Evolutionary conservation across 177 flowering plant species (phyloP), one percentile per base, ranked within the genome.

Genomic region (Vitis hybrid): DNA sequence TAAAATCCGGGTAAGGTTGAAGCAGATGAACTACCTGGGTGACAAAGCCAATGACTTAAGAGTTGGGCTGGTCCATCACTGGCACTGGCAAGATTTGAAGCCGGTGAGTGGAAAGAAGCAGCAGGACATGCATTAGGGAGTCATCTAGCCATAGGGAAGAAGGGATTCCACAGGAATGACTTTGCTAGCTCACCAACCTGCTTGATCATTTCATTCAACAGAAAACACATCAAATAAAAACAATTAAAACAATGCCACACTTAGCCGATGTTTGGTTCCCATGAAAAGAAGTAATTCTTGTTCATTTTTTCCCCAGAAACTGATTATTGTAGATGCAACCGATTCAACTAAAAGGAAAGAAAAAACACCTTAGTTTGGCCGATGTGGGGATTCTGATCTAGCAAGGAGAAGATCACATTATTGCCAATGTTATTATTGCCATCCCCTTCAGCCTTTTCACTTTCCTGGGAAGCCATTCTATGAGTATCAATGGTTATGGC

Each of bases 31-130:
- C 2, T 60, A 80, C 83, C 75, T 75, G 81, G 6, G 80, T 72
- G 15, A 75, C 49, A 59, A 75, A 80, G 34, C 83, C 83, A 15
- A 51, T 70, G 54, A 65, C 66, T 39, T 65, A 11, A 58, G 68
- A 49, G 14, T 64, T 58, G 23, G 75, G 23, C 56, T 18, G 70
- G 32, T 80, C 80, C 2, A 74, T 64, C 51, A 84, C 82, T 2
- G 87, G 86, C 50, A 84, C 82, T 2, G 87, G 86, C 59, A 80
- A 75, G 13, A 80, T 81, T 21, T 76, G 70, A 57, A 84, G 51
- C 14, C 34, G 74, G 52, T 86, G 89, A 67, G 82, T 86, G 0
- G 86, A 76, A 15, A 82, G 51, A 11, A 82, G 78, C 14, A 79
- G 64, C 63, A 84, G 68, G 34, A 75, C 85, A 73, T 76, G 84